Percentiles rank a stretch among this genome's conserved stretches.
Conservation (phyloP, 2,329 filamentous ascomycete species). For the Metarhizium humberi region DNA sequence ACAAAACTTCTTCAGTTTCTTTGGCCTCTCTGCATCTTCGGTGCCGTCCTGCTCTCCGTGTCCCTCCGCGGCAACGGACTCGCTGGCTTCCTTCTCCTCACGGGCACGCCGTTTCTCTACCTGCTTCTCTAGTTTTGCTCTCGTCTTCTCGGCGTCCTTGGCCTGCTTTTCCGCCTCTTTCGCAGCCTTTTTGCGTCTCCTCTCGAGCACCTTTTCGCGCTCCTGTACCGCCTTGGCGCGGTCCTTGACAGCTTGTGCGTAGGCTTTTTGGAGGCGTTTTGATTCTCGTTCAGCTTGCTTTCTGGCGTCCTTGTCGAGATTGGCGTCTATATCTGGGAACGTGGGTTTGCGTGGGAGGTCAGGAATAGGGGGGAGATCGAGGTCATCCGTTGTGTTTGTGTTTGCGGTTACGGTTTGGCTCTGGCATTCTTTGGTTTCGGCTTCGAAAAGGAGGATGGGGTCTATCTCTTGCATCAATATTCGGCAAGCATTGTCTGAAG, state of each 20-base stretch:
- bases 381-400: neutral
- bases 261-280: constrained; percentile 51
- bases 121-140: constrained; percentile 20
- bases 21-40: constrained; percentile 16
- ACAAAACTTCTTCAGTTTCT: constrained; percentile 69
- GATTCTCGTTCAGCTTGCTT: constrained; percentile 63
- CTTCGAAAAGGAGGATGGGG: constrained; percentile 24
- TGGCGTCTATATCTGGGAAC: constrained; percentile 45
- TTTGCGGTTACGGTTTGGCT: neutral
- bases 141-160: constrained; percentile 31
- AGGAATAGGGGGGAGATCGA: constrained; percentile 33
- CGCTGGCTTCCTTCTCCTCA: constrained; percentile 16
- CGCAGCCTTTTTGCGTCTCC: constrained; percentile 36
- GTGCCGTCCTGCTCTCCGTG: neutral
- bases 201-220: constrained; percentile 49
- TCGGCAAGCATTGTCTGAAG: constrained; percentile 8
- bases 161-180: constrained; percentile 31
- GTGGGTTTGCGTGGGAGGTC: constrained; percentile 36
- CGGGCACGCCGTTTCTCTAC: constrained; percentile 18
- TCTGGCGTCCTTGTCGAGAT: constrained; percentile 53
- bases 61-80: neutral
- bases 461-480: constrained; percentile 27
- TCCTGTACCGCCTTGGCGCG: constrained; percentile 56
- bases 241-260: constrained; percentile 58
- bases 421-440: neutral